Conservation (phyloP, 768 basidiomycete species). For the Xerocomellus amylosporus region DNA sequence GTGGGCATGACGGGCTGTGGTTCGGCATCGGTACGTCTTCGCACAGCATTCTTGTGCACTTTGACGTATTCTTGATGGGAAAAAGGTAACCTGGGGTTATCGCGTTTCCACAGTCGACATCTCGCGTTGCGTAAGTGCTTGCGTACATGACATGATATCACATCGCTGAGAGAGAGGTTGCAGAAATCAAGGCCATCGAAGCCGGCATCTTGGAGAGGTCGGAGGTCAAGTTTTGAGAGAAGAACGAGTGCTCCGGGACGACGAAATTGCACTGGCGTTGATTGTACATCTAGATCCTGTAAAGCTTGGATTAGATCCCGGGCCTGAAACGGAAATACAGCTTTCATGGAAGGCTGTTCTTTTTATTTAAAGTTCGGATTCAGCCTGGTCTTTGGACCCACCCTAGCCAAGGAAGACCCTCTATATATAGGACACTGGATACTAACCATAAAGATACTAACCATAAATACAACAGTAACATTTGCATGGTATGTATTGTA, state of each 20-base stretch:
- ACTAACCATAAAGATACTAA: background rate
- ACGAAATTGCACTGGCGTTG: background rate
- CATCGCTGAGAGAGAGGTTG: background rate
- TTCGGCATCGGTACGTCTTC: conserved; percentile 26
- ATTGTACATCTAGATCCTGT: background rate
- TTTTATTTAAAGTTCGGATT: background rate
- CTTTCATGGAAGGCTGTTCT: background rate
- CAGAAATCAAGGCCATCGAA: conserved; percentile 33
- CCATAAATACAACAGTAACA: background rate
- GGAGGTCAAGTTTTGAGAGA: conserved; percentile 18
- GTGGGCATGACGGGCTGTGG: conserved; percentile 37
- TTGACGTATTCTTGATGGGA: background rate
- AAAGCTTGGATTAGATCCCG: background rate
- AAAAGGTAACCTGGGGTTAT: conserved; percentile 22
- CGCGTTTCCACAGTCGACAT: conserved; percentile 32
- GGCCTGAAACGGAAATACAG: background rate
- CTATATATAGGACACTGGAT: background rate
- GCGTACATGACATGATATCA: background rate
- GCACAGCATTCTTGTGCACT: background rate
- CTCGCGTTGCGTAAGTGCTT: conserved; percentile 30
- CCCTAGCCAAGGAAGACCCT: background rate
- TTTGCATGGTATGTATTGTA: conserved; percentile 8
- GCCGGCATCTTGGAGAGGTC: conserved; percentile 25
- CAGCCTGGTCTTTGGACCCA: background rate
- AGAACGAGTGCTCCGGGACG: background rate